A percentile compares a stretch with the other conserved stretches of the same genome.
These are phyloP conservation scores for Tylopilus plumbeoviolaceoides DNA, from an alignment of 768 basidiomycete genomes.

Conservation along the genomic window DNA sequence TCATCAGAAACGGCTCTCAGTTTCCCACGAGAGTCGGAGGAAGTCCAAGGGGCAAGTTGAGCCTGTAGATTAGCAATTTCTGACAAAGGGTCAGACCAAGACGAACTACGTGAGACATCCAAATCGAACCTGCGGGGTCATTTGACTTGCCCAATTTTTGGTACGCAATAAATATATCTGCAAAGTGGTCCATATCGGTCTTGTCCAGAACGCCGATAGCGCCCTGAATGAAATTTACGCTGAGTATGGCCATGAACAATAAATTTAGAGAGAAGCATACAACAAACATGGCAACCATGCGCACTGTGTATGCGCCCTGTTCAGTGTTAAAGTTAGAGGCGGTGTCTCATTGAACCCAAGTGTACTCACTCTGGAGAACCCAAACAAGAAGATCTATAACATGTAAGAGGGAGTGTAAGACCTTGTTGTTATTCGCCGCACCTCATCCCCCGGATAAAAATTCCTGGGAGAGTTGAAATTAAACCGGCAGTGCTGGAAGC, in stretches of 20 bases:
- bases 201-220: constrained; percentile 69
- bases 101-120: neutral
- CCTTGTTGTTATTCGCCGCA: constrained; percentile 19
- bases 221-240: constrained; percentile 38
- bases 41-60: constrained; percentile 52
- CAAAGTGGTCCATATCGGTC: constrained; percentile 70
- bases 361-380: constrained; percentile 60
- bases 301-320: constrained; percentile 72
- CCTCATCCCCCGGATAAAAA: constrained; percentile 69
- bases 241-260: neutral
- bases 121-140: constrained; percentile 40
- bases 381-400: constrained; percentile 67
- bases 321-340: constrained; percentile 12
- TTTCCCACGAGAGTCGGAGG: constrained; percentile 50
- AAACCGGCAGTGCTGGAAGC: neutral
- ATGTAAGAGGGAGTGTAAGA: constrained; percentile 6
- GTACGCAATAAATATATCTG: constrained; percentile 54
- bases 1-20: constrained; percentile 43
- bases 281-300: constrained; percentile 67
- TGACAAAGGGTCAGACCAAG: constrained; percentile 12
- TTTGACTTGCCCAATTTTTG: constrained; percentile 57
- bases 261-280: neutral
- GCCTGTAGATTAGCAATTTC: constrained; percentile 38
- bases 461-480: constrained; percentile 43
- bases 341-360: neutral